Evolutionary conservation across 1,139 yeast species (phyloP), one percentile per base, ranked within the genome.

Genomic region (Saccharomyces hybrid): DNA sequence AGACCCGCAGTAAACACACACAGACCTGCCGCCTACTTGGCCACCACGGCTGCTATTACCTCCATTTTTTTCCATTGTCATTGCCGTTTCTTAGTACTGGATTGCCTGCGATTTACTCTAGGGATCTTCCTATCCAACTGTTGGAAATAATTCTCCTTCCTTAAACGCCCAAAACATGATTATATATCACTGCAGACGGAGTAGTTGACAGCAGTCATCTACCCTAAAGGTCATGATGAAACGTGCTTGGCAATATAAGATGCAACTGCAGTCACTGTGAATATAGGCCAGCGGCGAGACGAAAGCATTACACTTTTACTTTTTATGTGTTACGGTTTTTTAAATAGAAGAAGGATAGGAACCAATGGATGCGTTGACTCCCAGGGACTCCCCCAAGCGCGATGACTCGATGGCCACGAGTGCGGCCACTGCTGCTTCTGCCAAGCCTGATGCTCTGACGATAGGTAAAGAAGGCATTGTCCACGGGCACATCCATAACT

Each of bases 1-100:
- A 2, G 95, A 86, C 27, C 96, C 96, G 68, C 97, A 89, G 67
- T 87, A 88, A 29, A 88, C 96, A 71, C 96, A 88, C 16, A 88
- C 77, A 19, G 79, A 76, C 64, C 80, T 82, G 26, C 25, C 13
- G 5, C 7, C 25, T 19, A 8, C 44, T 38, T 38, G 25, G 25
- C 25, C 9, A 11, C 25, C 11, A 16, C 13, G 16, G 5, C 25
- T 13, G 9, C 25, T 38, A 7, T 5, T 38, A 16, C 13, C 44
- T 9, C 23, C 3, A 16, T 25, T 9, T 13, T 5, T 38, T 19
- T 38, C 44, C 44, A 38, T 38, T 38, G 44, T 38, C 44, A 38
- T 38, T 6, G n/a, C 8, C 44, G 25, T 16, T 38, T 11, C 13
- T 16, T 16, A 19, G 8, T 16, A 11, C 44, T 16, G 4, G 23